Conservation (phyloP, 1,284 basidiomycete species). For the Heterobasidion irregulare region DNA sequence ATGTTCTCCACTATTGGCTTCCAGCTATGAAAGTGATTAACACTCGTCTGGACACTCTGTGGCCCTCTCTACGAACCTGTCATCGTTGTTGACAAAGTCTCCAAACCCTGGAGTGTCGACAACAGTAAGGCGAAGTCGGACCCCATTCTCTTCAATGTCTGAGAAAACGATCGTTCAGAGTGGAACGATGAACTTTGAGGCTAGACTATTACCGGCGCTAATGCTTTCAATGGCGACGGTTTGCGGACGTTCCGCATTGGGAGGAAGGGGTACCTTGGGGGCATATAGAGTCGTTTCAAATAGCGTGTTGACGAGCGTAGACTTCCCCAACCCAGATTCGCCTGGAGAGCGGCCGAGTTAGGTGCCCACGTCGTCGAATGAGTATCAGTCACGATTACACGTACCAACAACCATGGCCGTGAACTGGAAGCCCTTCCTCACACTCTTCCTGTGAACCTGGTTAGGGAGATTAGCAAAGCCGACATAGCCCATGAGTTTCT, state of each 20-base stretch:
- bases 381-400: slow-evolving; percentile 27
- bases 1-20: slow-evolving; percentile 97
- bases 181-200: slow-evolving; percentile 16
- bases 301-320: slow-evolving; percentile 94
- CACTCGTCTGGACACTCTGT: not conserved
- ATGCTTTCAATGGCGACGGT: slow-evolving; percentile 96
- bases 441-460: slow-evolving; percentile 95
- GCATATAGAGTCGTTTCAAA: slow-evolving; percentile 94
- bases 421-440: slow-evolving; percentile 96
- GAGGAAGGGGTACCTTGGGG: slow-evolving; percentile 75
- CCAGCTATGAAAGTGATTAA: slow-evolving; percentile 52
- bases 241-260: slow-evolving; percentile 80
- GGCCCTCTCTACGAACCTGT: slow-evolving; percentile 53
- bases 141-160: slow-evolving; percentile 98
- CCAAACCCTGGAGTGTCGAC: slow-evolving; percentile 97
- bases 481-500: slow-evolving; percentile 90
- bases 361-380: not conserved
- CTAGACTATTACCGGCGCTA: slow-evolving; percentile 66
- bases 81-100: slow-evolving; percentile 97
- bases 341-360: slow-evolving; percentile 38
- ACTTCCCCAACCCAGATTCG: slow-evolving; percentile 96
- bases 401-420: slow-evolving; percentile 93
- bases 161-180: slow-evolving; percentile 15
- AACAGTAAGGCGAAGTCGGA: slow-evolving; percentile 91
- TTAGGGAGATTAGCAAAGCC: slow-evolving; percentile 92